phyloP scores from a whole-genome alignment of 148 eudicot species.

The Heliamphora exappendiculata region DNA sequence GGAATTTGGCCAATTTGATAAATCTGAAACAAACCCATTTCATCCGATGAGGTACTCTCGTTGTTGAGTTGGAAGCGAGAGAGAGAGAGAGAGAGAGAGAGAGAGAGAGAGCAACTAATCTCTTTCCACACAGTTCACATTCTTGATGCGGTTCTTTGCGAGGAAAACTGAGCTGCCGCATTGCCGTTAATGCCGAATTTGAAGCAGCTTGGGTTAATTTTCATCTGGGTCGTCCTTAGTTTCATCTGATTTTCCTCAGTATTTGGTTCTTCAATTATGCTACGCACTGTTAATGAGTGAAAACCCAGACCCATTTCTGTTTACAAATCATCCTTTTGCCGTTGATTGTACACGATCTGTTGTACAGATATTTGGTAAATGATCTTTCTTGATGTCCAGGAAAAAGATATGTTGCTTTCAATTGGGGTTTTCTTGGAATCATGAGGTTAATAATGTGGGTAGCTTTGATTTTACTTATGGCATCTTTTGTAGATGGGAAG shows the following conservation, averaged over 20 bases:
- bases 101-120: not conserved
- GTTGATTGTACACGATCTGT: not conserved
- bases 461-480: conserved; percentile 1
- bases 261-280: conserved; percentile 1
- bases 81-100: not conserved
- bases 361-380: conserved; percentile 6
- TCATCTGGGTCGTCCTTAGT: conserved; percentile 18
- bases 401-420: not conserved
- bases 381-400: not conserved
- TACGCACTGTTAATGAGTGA: not conserved
- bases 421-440: conserved; percentile 4
- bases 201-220: not conserved
- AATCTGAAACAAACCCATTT: not conserved
- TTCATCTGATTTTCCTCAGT: conserved; percentile 9
- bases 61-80: not conserved
- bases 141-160: no score
- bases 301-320: not conserved
- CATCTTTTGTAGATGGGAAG: conserved; percentile 4
- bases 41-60: not conserved
- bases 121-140: not conserved
- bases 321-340: not conserved
- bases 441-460: not conserved
- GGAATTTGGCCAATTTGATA: not conserved
- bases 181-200: conserved; percentile 2
- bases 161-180: not conserved